Evolutionary conservation across 202 grass and related monocot species (phyloP), one percentile per base, ranked within the genome.

Genomic region (Digitaria exilis): DNA sequence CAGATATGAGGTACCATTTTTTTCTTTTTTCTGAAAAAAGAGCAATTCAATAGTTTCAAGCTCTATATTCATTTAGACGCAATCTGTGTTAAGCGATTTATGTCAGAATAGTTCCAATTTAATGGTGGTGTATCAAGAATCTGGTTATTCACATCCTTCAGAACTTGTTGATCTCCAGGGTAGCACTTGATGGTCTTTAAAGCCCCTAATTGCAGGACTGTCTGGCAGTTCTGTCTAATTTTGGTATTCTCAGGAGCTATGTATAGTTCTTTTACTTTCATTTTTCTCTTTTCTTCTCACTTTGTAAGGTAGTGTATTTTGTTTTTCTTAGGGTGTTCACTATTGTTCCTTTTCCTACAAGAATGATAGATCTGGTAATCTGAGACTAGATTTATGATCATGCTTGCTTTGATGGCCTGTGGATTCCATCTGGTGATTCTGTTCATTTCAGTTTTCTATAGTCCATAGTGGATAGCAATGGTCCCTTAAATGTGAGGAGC

Each of bases 91-190:
- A 22, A 14, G 25, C n/a, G 13, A 69, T 58, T 59, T 69, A 12
- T 84, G 29, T 57, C 64, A 70, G n/a, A 28, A 61, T 70, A 71
- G 61, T 21, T 69, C 25, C 55, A 77, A 46, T 43, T 79, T 72
- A 7, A 39, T 39, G 37, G 37, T 39, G 30, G 4, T 63, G 54
- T 74, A 85, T 49, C 22, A 71, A 78, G 42, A 56, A 42, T 78
- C 28, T 30, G 55, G 30, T 41, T 61, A 31, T 71, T 22, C 56
- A 22, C 24, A 64, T 71, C 42, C 10, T 43, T 62, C 1, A 3
- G 18, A 62, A 63, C 13, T 70, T 57, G 26, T 18, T 65, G 17
- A 54, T 76, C 46, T 56, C 24, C 17, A 5, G 39, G 37, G 41
- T 75, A n/a, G 44, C 21, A 79, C 77, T 65, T 73, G 34, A 34